phyloP scores from a whole-genome alignment of 2,329 filamentous ascomycete genomes.

The Elsinoe perseae region DNA sequence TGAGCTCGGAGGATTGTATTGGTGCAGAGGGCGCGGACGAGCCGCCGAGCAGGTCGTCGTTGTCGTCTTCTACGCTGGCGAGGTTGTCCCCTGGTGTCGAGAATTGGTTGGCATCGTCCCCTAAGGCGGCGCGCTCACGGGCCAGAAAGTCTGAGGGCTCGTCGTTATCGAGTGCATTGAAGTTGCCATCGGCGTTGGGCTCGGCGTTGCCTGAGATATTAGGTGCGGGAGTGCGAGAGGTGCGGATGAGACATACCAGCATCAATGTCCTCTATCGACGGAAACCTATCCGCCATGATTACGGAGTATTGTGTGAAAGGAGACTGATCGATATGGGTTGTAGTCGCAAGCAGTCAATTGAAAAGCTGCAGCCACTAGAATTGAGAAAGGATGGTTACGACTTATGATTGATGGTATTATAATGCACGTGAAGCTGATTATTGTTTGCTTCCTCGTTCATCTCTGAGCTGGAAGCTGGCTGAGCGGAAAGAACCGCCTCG shows the following conservation, averaged over 20 bases:
- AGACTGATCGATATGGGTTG: not conserved
- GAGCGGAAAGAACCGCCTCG: not conserved
- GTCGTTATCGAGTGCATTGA: constrained; percentile 46
- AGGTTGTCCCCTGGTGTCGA: constrained; percentile 63
- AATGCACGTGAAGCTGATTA: not conserved
- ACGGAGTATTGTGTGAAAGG: not conserved
- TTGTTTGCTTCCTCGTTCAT: not conserved
- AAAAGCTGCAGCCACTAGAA: not conserved
- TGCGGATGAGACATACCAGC: constrained; percentile 34
- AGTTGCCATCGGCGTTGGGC: constrained; percentile 46
- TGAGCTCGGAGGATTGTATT: constrained; percentile 40
- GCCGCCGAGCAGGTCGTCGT: constrained; percentile 59
- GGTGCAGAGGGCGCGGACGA: constrained; percentile 37
- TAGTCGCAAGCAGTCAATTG: not conserved
- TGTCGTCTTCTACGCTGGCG: constrained; percentile 53
- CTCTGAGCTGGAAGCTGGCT: not conserved
- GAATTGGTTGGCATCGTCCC: constrained; percentile 90
- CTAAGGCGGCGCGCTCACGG: constrained; percentile 81
- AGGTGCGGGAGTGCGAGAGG: constrained; percentile 18
- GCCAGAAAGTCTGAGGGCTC: constrained; percentile 79
- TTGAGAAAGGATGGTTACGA: not conserved
- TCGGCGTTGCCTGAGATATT: constrained; percentile 56
- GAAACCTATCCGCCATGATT: constrained; percentile 45
- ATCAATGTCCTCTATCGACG: constrained; percentile 47
- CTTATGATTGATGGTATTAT: constrained; percentile 8